A percentile compares a stretch with the other conserved stretches of the same genome.
Evolutionary conservation across 345 rosid genomes (phyloP).

Genomic region (Erodium maritimum): DNA sequence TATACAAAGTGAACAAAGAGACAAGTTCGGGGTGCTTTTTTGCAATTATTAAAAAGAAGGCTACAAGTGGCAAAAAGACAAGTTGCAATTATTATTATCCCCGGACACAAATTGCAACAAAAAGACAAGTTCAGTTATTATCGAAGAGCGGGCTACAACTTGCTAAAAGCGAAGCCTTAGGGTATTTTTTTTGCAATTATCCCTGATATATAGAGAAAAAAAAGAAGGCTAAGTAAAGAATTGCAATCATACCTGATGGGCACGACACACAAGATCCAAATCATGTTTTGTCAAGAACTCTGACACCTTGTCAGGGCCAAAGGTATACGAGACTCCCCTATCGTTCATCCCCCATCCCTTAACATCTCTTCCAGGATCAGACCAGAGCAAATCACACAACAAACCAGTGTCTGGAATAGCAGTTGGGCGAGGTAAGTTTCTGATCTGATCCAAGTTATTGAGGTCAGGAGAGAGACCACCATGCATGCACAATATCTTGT

Average conservation of each 20-base stretch:
- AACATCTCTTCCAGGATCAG: constrained; percentile 83
- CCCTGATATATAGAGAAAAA: too few relatives aligned
- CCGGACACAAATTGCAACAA: too few relatives aligned
- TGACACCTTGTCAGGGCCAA: constrained; percentile 77
- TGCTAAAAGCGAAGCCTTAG: too few relatives aligned
- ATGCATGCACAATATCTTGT: constrained; percentile 91
- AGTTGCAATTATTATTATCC: too few relatives aligned
- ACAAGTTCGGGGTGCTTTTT: too few relatives aligned
- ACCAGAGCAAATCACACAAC: constrained; percentile 92
- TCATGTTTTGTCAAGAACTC: constrained; percentile 68
- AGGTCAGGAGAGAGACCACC: constrained; percentile 95
- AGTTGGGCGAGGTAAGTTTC: constrained; percentile 60
- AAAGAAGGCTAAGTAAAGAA: constrained; percentile 2
- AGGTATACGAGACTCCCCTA: constrained; percentile 87
- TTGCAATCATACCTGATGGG: constrained; percentile 99
- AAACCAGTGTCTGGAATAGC: constrained; percentile 69
- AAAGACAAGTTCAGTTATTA: too few relatives aligned
- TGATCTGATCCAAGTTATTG: constrained; percentile 61
- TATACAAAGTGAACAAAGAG: too few relatives aligned
- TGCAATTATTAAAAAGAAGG: too few relatives aligned
- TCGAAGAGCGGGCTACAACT: too few relatives aligned
- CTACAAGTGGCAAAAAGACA: too few relatives aligned
- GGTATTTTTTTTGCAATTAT: too few relatives aligned
- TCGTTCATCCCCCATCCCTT: constrained; percentile 96
- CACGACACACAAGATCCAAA: constrained; percentile 90